Percentiles rank a stretch among this genome's conserved stretches.
Conservation (phyloP, 148 eudicot species). For the Cornus suecica region DNA sequence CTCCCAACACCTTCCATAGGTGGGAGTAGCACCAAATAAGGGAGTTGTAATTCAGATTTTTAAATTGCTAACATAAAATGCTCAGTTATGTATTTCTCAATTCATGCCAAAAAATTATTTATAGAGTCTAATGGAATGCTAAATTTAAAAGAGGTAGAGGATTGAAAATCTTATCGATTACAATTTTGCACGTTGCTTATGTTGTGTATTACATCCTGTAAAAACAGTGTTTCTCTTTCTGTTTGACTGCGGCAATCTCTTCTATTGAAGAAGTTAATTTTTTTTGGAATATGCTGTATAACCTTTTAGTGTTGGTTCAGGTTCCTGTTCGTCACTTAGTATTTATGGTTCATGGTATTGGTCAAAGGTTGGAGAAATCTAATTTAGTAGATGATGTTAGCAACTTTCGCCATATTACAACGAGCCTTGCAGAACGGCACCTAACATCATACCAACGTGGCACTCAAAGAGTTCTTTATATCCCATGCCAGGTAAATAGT, state of each 20-base stretch:
- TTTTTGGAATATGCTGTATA: background rate
- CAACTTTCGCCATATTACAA: constrained; percentile 71
- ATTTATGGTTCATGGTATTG: constrained; percentile 99
- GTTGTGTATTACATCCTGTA: background rate
- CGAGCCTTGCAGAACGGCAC: constrained; percentile 80
- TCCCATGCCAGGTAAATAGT: constrained; percentile 84
- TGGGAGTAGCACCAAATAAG: too few species aligned
- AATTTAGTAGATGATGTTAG: constrained; percentile 92
- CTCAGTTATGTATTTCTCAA: too few species aligned
- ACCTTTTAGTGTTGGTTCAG: constrained; percentile 27
- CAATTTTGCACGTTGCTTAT: too few species aligned
- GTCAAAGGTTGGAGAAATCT: constrained; percentile 95
- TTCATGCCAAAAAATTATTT: too few species aligned
- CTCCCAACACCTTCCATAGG: too few species aligned
- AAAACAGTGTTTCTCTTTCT: background rate
- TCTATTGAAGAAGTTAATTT: background rate
- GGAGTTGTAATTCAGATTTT: too few species aligned
- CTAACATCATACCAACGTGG: constrained; percentile 77
- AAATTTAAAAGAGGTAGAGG: too few species aligned
- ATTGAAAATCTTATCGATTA: too few species aligned
- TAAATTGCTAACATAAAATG: too few species aligned
- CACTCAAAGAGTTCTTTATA: constrained; percentile 82
- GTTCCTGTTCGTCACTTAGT: constrained; percentile 96
- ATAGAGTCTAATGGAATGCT: too few species aligned
- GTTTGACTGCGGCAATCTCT: background rate